Evolutionary conservation across 2,329 filamentous ascomycete genomes (phyloP).

Genomic region (Didymellaceae sp.): DNA sequence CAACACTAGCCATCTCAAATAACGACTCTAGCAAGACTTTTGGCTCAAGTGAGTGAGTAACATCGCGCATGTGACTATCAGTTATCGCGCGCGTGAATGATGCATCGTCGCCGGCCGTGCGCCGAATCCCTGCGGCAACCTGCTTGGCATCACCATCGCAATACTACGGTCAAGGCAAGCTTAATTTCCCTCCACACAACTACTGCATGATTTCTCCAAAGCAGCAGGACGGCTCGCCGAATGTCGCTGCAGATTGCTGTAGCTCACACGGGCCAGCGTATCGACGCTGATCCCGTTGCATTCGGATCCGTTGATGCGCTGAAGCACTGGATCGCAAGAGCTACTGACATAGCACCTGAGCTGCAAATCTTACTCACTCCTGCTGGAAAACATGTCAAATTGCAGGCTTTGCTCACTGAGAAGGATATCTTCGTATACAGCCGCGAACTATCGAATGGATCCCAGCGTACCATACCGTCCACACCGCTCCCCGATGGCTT

Average conservation of each 20-base stretch:
- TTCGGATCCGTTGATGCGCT: conserved; percentile 84
- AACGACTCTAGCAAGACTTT: not conserved
- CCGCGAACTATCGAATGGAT: conserved; percentile 60
- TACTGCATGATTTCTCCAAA: conserved; percentile 26
- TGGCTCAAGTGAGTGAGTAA: conserved; percentile 1
- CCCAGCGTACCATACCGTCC: conserved; percentile 58
- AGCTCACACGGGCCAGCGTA: conserved; percentile 88
- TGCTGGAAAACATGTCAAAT: conserved; percentile 82
- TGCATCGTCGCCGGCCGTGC: conserved; percentile 34
- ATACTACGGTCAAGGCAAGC: conserved; percentile 18
- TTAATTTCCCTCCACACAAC: conserved; percentile 21
- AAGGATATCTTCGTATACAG: conserved; percentile 94
- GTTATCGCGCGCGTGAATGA: conserved; percentile 24
- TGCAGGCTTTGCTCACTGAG: conserved; percentile 80
- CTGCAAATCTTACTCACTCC: conserved; percentile 88
- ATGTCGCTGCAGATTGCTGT: conserved; percentile 93
- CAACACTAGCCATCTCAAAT: conserved; percentile 31
- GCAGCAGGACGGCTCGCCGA: conserved; percentile 48
- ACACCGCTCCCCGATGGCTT: conserved; percentile 64
- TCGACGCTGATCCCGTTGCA: conserved; percentile 77
- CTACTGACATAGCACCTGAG: conserved; percentile 74
- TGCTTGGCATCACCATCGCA: conserved; percentile 35
- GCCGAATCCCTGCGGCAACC: conserved; percentile 35
- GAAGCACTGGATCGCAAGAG: conserved; percentile 77
- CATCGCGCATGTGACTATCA: conserved; percentile 15